These are phyloP conservation scores for Cicer pinnatifidum DNA, from an alignment of 306 rosid species.

Conservation along the genomic window DNA sequence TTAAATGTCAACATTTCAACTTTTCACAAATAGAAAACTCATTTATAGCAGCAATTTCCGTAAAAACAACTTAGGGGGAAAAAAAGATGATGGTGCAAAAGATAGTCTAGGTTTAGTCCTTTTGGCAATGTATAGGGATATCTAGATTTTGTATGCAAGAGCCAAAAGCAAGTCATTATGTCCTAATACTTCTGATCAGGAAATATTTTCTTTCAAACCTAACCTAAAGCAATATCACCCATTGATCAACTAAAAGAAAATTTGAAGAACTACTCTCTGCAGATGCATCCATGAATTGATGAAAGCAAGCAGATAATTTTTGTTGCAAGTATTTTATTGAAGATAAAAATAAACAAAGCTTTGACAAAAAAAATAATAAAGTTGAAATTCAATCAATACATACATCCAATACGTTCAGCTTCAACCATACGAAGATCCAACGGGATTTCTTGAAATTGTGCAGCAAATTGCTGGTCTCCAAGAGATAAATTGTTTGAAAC, in stretches of 20 bases:
- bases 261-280: background rate
- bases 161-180: background rate
- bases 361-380: background rate
- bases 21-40: background rate
- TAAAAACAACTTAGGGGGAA: background rate
- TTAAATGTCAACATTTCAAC: background rate
- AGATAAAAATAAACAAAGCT: background rate
- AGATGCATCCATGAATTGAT: conserved; percentile 16
- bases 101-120: background rate
- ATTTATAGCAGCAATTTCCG: background rate
- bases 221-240: background rate
- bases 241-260: background rate
- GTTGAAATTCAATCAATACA: conserved; percentile 8
- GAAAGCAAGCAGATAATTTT: background rate
- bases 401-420: conserved; percentile 92
- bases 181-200: conserved; percentile 4
- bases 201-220: background rate
- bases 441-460: conserved; percentile 94
- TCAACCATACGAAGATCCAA: conserved; percentile 93
- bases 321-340: background rate
- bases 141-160: background rate
- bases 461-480: conserved; percentile 83
- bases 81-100: background rate
- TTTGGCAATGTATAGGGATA: background rate
- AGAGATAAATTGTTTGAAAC: conserved; percentile 77